phyloP scores from a whole-genome alignment of 805 yeast species.

The Yarrowia hollandica region DNA sequence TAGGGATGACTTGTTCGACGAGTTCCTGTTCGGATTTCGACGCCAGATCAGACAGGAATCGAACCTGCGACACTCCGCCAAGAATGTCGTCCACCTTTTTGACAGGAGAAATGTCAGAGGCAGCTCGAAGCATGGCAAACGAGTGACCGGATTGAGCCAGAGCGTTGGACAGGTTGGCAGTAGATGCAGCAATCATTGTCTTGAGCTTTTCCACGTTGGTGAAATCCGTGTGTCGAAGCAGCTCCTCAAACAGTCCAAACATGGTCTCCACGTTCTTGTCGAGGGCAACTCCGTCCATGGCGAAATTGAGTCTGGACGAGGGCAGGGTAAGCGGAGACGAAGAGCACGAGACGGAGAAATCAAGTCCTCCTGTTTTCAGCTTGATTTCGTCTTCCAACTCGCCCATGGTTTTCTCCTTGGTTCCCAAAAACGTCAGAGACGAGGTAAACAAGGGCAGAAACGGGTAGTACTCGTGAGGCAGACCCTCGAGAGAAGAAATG shows the following conservation, averaged over 20 bases:
- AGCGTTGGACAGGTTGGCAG: conserved; percentile 72
- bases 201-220: conserved; percentile 64
- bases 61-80: conserved; percentile 75
- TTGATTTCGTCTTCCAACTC: conserved; percentile 83
- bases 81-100: conserved; percentile 63
- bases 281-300: conserved; percentile 67
- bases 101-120: conserved; percentile 60
- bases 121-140: conserved; percentile 67
- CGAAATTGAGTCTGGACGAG: conserved; percentile 54
- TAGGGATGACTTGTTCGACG: conserved; percentile 61
- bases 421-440: conserved; percentile 86
- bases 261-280: conserved; percentile 61
- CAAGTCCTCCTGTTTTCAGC: conserved; percentile 79
- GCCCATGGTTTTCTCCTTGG: conserved; percentile 65
- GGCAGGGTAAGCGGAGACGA: conserved; percentile 50
- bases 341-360: conserved; percentile 59
- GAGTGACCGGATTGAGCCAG: conserved; percentile 88
- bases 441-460: conserved; percentile 76
- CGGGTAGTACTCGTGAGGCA: conserved; percentile 65
- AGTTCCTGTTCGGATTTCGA: conserved; percentile 50
- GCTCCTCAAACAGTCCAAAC: conserved; percentile 64
- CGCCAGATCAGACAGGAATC: conserved; percentile 63
- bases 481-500: conserved; percentile 55
- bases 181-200: conserved; percentile 68
- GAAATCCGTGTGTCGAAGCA: conserved; percentile 70